Base-by-base conservation (phyloP, 768 basidiomycete species). In the Pilatotrama ljubarskyi region DNA sequence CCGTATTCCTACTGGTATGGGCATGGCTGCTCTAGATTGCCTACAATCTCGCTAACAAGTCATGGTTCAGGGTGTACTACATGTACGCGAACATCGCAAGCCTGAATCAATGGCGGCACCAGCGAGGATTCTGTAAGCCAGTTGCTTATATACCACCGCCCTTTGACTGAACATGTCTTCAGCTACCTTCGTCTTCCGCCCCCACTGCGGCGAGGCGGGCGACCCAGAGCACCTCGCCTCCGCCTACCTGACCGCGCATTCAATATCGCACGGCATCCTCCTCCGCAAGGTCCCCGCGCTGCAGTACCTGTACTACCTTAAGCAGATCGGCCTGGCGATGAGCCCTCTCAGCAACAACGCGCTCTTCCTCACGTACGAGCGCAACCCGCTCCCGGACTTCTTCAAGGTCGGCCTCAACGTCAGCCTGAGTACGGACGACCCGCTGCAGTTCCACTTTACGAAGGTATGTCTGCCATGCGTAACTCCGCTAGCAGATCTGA, bases 291-390 rank as follows among this genome's bases (percentile, higher is more conserved):
- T 99, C 5, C 97, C 97, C 0, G 95, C 95, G 1, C 76, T 99
- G 46, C 94, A 96, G 69, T 99, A 99, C 71, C 84, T 99, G 14
- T 99, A 95, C 76, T 99, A 98, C 73, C 81, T 99, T 64, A 95
- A 93, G 75, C 97, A 98, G 76, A 98, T 98, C 63, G 96, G 97
- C 29, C 83, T 99, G 17, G 97, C 97, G 1, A 99, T 99, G 97
- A 95, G 93, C 69, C 97, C 97, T 2, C 75, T 99, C 46, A 97
- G 94, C 74, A 99, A 99, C 72, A 99, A 99, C 65, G 95, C 97
- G 1, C 77, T 99, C 37, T 99, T 99, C 79, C 78, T 99, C 69
- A 89, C 92, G 2, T 98, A 98, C 68, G 97, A 99, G 76, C 81
- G 97, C 42, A 99, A 99, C 69, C 97, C 97, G 0, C 83, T 99